These are phyloP conservation scores for Pochonia chlamydosporia DNA, from an alignment of 2,329 filamentous ascomycete species.

Conservation along the genomic window DNA sequence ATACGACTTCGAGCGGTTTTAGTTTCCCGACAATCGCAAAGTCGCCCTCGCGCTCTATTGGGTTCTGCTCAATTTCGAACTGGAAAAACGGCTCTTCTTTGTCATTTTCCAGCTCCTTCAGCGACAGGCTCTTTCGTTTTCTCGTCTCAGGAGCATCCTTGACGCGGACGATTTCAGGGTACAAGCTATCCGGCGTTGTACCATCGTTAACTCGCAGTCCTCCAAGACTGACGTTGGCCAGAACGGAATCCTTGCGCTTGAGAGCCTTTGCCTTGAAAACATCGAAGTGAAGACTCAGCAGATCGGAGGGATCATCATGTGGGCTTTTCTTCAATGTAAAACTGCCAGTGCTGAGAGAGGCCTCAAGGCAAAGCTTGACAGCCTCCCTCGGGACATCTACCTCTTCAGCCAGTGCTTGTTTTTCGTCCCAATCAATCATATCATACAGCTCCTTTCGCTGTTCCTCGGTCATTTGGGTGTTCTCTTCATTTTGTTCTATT, in stretches of 20 bases:
- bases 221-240: conserved; percentile 84
- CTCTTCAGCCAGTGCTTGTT: conserved; percentile 78
- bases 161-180: conserved; percentile 90
- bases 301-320: conserved; percentile 59
- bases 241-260: conserved; percentile 83
- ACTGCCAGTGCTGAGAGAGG: conserved; percentile 89
- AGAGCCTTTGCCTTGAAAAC: conserved; percentile 86
- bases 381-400: conserved; percentile 88
- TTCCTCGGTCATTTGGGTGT: conserved; percentile 86
- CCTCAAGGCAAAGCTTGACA: conserved; percentile 86
- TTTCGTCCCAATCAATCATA: conserved; percentile 98
- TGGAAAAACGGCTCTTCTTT: conserved; percentile 79
- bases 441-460: conserved; percentile 95
- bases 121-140: conserved; percentile 42
- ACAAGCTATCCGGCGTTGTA: conserved; percentile 84
- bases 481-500: conserved; percentile 59
- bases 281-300: conserved; percentile 90
- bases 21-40: conserved; percentile 84
- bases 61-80: conserved; percentile 89
- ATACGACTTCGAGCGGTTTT: conserved; percentile 94
- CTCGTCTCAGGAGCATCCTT: conserved; percentile 68
- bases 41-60: conserved; percentile 86
- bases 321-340: conserved; percentile 82
- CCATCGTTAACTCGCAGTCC: conserved; percentile 94
- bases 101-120: conserved; percentile 46